A percentile compares a stretch with the other conserved stretches of the same genome.
Conservation (phyloP, 129 eudicot genomes). For the Chrysanthemum makinoi region DNA sequence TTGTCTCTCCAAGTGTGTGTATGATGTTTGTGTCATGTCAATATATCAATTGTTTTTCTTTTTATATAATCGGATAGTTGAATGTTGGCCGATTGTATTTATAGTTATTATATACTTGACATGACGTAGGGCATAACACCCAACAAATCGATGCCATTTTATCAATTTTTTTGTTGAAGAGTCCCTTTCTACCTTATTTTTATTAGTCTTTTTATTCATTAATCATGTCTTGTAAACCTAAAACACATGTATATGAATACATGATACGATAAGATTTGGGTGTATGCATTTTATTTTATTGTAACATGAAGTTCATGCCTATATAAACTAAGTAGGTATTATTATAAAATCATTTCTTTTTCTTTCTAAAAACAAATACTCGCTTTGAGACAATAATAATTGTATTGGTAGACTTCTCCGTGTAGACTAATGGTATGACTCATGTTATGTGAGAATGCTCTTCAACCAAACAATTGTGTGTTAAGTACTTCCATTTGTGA, state of each 20-base stretch:
- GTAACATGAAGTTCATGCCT: no score
- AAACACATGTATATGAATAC: neutral
- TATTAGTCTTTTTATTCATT: neutral
- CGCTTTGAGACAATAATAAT: no score
- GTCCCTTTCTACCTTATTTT: neutral
- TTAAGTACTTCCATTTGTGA: no score
- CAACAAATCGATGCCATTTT: neutral
- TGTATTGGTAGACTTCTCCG: no score
- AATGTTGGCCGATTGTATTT: neutral
- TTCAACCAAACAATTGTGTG: no score
- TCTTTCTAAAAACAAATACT: no score
- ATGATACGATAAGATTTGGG: neutral
- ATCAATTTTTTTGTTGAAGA: conserved; percentile 12
- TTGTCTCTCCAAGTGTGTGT: conserved; percentile 18
- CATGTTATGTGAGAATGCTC: no score
- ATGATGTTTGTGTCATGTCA: conserved; percentile 21
- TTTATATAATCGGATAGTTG: no score
- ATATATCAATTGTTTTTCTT: neutral
- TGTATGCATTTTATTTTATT: no score
- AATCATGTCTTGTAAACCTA: neutral
- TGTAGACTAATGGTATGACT: no score
- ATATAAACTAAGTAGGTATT: no score
- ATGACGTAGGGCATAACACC: neutral
- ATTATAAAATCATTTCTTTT: no score
- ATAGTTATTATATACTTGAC: neutral